Base-by-base conservation (phyloP, 179 eudicot genomes). In the Pouteria campechiana region DNA sequence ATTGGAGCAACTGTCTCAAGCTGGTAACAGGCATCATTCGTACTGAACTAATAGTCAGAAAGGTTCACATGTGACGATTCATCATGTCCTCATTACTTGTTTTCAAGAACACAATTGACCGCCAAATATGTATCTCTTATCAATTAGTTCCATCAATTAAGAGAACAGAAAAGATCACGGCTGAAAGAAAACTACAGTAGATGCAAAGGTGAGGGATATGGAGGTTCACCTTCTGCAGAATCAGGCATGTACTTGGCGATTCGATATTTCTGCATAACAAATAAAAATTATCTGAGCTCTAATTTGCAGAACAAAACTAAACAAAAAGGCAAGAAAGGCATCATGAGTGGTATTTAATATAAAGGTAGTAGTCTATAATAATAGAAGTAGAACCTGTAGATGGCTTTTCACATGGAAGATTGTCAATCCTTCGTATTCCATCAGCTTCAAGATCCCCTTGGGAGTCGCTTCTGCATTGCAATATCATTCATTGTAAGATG, bases 381-480 rank as follows among this genome's bases (percentile, higher is more conserved):
- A 34, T 21, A 38, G 6, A 6, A 55, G 10, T 11, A 37, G 41
- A 67, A 86, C 96, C 96, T 86, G 96, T 38, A 86, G 53, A 62
- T 90, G 98, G 45, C 98, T 90, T 63, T 86, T 90, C 41, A 90
- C 90, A 67, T 90, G 98, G 50, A 76, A 90, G 56, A 90, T 85
- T 25, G 95, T 89, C 63, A 89, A 69, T 55, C 79, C 95, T 25
- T 89, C 75, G 1, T 86, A 53, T 28, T 76, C 79, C 97, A 89
- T 89, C 43, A 85, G 70, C 67, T 72, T 85, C 73, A 85, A 63
- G 42, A 89, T 79, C 32, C 89, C 89, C 76, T 89, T 89, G 23
- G 97, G 97, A n/a, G 97, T 89, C 49, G 97, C 97, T 73, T 85
- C 97, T 82, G 30, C 43, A 29, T 0, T 19, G 7, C 11, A 9